Evolutionary conservation across 352 stramenopile species (phyloP), one percentile per base, ranked within the genome.

Genomic region (Thraustotheca clavata): DNA sequence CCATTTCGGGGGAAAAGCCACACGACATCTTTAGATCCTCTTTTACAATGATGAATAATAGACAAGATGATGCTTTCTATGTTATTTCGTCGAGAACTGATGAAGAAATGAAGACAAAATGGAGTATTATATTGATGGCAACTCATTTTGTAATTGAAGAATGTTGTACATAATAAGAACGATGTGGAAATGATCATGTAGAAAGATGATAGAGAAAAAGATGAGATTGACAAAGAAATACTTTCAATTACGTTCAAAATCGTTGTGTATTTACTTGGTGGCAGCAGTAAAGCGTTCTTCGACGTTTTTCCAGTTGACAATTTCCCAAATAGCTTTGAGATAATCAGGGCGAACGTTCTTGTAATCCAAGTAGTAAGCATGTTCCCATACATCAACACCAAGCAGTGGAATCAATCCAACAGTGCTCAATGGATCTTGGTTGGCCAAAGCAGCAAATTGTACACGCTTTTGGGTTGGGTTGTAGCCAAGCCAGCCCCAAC

Each of bases 311-410:
- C 94, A 99, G 83, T 99, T 94, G 68, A 97, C 86, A 61, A 98
- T 81, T 67, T 97, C 80, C 83, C 88, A 98, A 67, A 98, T 95
- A 36, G 81, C 79, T 67, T 91, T 97, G 33, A 98, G 82, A 78
- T 98, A 98, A 78, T 95, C 89, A 2, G 92, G 89, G 49, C 91
- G 79, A 24, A 98, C 90, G 77, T 98, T 98, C 71, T 97, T 96
- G 77, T 98, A 98, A 76, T 98, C 86, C 36, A 98, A 74, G 83
- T 98, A 98, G 76, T 97, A 98, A 32, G 92, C 91, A 75, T 92
- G 83, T 72, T 98, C 95, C 97, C 97, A 99, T 59, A 99, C 95
- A 73, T 99, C 96, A 73, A 99, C 97, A 54, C 96, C 96, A 26
- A 99, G 77, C 18, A 99, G 79, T 38, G 97, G 96, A 33, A 98